A percentile compares a stretch with the other conserved stretches of the same genome.
Conservation (phyloP, 2,329 filamentous ascomycete genomes). For the Arthrobotrys conoides region DNA sequence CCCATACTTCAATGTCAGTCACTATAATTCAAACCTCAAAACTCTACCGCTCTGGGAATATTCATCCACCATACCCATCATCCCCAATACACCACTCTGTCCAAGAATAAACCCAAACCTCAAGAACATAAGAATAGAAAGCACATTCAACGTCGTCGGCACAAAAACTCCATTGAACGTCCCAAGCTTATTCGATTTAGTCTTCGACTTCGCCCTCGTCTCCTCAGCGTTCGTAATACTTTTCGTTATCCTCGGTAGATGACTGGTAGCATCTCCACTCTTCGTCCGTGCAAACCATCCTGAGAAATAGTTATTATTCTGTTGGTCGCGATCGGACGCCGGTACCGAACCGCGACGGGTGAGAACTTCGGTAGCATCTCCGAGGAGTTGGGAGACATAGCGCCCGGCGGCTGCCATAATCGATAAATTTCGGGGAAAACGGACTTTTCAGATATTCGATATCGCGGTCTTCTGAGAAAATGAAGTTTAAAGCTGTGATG, state of each 20-base stretch:
- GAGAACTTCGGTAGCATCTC: slow-evolving; percentile 61
- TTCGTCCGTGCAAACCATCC: slow-evolving; percentile 60
- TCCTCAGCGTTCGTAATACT: slow-evolving; percentile 61
- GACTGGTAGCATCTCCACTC: slow-evolving; percentile 39
- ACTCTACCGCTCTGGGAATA: not conserved
- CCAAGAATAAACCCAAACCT: slow-evolving; percentile 88
- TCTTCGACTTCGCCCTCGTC: slow-evolving; percentile 43
- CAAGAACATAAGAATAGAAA: slow-evolving; percentile 93
- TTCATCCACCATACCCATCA: slow-evolving; percentile 75
- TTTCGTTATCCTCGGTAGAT: slow-evolving; percentile 59
- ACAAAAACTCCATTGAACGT: slow-evolving; percentile 84
- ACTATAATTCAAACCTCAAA: not conserved
- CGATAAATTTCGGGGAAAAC: too few species aligned
- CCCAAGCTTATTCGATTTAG: slow-evolving; percentile 75
- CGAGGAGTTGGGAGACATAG: slow-evolving; percentile 62
- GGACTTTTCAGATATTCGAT: not conserved
- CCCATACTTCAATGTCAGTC: slow-evolving; percentile 8
- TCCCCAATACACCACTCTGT: slow-evolving; percentile 82
- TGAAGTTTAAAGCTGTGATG: not conserved
- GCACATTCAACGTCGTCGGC: slow-evolving; percentile 87
- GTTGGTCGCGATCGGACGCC: slow-evolving; percentile 59
- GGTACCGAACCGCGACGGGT: slow-evolving; percentile 54
- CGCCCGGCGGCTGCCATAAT: slow-evolving; percentile 57
- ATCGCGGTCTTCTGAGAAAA: not conserved
- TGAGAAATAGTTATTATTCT: slow-evolving; percentile 19